Evolutionary conservation across 306 rosid species (phyloP).

Genomic region (Pyrus bretschneideri): DNA sequence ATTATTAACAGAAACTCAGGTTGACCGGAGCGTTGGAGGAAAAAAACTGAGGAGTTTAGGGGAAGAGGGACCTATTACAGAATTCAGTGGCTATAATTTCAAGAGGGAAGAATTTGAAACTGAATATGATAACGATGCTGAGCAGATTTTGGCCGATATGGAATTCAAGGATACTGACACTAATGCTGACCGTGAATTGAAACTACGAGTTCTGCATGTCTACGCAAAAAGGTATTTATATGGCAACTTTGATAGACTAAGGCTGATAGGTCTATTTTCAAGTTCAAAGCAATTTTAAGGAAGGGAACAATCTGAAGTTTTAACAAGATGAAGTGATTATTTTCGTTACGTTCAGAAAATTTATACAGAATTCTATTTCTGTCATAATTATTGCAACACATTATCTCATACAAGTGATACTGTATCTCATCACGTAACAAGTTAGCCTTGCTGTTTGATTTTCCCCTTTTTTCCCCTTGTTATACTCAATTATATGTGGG

Average conservation of each 20-base stretch:
- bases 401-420: background rate
- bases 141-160: conserved; percentile 87
- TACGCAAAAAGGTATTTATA: conserved; percentile 58
- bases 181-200: conserved; percentile 48
- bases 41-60: conserved; percentile 69
- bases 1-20: conserved; percentile 43
- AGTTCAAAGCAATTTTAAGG: background rate
- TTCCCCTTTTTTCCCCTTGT: background rate
- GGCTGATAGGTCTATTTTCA: background rate
- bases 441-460: background rate
- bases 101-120: conserved; percentile 82
- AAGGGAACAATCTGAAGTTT: background rate
- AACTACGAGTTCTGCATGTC: conserved; percentile 60
- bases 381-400: background rate
- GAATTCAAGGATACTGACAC: conserved; percentile 71
- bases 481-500: background rate
- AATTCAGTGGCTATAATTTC: conserved; percentile 72
- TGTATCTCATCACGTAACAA: background rate
- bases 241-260: background rate
- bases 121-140: conserved; percentile 90
- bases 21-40: conserved; percentile 63
- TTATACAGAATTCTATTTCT: background rate
- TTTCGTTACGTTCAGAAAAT: background rate
- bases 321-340: no score
- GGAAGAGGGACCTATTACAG: conserved; percentile 56